These are phyloP conservation scores for Neurospora sublineolata DNA, from an alignment of 495 filamentous ascomycete species.

Conservation along the genomic window DNA sequence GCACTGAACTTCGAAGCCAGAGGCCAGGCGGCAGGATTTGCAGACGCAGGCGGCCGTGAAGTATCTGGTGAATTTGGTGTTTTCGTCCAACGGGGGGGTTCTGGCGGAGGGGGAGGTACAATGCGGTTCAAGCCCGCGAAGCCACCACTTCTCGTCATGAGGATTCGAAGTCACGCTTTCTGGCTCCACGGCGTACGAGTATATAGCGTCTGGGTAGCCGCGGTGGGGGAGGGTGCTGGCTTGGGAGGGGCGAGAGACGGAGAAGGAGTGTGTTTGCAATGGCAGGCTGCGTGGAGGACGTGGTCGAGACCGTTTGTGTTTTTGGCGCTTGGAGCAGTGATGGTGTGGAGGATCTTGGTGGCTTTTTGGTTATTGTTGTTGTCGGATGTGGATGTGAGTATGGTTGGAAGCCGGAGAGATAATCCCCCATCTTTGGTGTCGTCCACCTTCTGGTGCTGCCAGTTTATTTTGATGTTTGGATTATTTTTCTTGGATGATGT, in stretches of 20 bases:
- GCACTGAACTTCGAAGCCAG: conserved; percentile 55
- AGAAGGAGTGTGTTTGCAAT: conserved; percentile 27
- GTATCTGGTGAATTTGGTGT: conserved; percentile 29
- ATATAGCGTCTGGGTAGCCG: conserved; percentile 23
- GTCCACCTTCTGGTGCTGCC: conserved; percentile 35
- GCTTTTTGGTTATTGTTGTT: conserved; percentile 4
- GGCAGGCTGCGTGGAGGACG: conserved; percentile 28
- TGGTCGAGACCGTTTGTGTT: conserved; percentile 9
- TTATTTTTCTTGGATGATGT: background rate
- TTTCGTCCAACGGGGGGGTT: background rate
- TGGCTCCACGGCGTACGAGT: conserved; percentile 20
- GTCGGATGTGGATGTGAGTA: background rate
- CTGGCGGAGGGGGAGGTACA: conserved; percentile 1
- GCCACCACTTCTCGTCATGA: conserved; percentile 25
- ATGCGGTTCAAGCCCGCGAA: conserved; percentile 15
- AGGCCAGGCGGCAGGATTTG: conserved; percentile 46
- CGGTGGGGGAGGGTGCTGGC: conserved; percentile 17
- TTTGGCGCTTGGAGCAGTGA: background rate
- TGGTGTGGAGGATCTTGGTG: background rate
- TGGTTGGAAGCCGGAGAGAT: conserved; percentile 33
- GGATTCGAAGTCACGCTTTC: conserved; percentile 34
- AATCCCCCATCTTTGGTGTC: conserved; percentile 51
- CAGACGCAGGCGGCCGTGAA: conserved; percentile 57
- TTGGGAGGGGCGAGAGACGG: conserved; percentile 28
- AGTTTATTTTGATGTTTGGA: conserved; percentile 13